Evolutionary conservation across 371 early-diverging fungal genomes (phyloP).

Genomic region (Mucor sp.): DNA sequence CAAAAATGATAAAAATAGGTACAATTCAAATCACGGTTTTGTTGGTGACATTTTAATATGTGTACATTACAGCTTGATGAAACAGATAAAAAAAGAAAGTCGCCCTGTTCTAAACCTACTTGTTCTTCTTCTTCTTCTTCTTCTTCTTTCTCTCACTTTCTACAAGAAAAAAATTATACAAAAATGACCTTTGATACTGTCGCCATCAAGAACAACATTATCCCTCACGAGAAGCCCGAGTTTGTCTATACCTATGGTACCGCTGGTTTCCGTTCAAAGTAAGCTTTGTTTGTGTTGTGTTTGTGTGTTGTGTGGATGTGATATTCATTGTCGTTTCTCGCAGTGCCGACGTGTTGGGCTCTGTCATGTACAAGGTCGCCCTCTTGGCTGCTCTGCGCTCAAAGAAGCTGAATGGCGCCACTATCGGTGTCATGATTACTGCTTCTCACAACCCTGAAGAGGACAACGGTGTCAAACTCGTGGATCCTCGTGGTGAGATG

Average conservation of each 20-base stretch:
- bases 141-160: slow-evolving; percentile 12
- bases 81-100: neutral
- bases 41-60: neutral
- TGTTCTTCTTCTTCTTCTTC: too few species aligned
- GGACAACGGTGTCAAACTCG: slow-evolving; percentile 99
- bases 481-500: slow-evolving; percentile 99
- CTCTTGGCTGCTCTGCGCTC: slow-evolving; percentile 93
- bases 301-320: neutral
- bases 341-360: slow-evolving; percentile 81
- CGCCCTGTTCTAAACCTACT: neutral
- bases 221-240: slow-evolving; percentile 32
- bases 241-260: slow-evolving; percentile 89
- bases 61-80: neutral
- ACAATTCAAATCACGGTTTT: neutral
- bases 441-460: slow-evolving; percentile 98
- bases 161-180: neutral
- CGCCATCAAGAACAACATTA: slow-evolving; percentile 38
- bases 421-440: slow-evolving; percentile 99
- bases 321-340: slow-evolving; percentile 7
- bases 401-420: slow-evolving; percentile 80
- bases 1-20: neutral
- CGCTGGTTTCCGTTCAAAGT: slow-evolving; percentile 95
- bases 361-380: slow-evolving; percentile 95
- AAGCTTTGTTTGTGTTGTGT: slow-evolving; percentile 19
- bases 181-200: slow-evolving; percentile 31